Evolutionary conservation across 257 asterid species (phyloP).

Genomic region (Mentha longifolia): DNA sequence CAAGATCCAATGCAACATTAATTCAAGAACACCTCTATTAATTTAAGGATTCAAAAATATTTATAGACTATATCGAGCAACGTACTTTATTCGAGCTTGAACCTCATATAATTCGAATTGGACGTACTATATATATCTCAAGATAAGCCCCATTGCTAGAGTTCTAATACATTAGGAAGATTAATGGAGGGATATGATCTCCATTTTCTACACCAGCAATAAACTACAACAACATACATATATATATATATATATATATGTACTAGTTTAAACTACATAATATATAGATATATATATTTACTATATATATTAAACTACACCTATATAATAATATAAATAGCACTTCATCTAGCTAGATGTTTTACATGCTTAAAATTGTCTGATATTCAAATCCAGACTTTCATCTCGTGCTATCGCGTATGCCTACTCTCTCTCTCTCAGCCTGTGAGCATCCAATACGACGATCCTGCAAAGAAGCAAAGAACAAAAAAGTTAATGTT

Average conservation of each 20-base stretch:
- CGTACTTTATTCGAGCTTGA: background rate
- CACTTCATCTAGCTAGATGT: constrained; percentile 5
- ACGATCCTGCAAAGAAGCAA: constrained; percentile 27
- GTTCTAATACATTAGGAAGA: background rate
- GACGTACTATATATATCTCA: background rate
- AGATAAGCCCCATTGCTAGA: background rate
- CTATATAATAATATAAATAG: background rate
- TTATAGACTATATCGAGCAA: background rate
- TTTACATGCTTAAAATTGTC: constrained; percentile 23
- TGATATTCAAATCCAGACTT: constrained; percentile 22
- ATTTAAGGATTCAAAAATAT: background rate
- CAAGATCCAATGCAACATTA: background rate
- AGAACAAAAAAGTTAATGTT: background rate
- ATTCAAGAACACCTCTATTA: background rate
- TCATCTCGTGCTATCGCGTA: constrained; percentile 19
- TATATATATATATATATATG: background rate
- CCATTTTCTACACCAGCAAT: constrained; percentile 14
- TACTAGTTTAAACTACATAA: background rate
- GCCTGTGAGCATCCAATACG: background rate
- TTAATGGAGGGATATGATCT: constrained; percentile 5
- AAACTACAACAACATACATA: constrained; percentile 5
- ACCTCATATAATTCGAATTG: background rate
- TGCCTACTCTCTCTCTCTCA: constrained; percentile 17
- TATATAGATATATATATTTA: constrained; percentile 22
- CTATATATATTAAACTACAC: constrained; percentile 1